phyloP scores from a whole-genome alignment of 2,329 filamentous ascomycete genomes.

The Venturia asperata region DNA sequence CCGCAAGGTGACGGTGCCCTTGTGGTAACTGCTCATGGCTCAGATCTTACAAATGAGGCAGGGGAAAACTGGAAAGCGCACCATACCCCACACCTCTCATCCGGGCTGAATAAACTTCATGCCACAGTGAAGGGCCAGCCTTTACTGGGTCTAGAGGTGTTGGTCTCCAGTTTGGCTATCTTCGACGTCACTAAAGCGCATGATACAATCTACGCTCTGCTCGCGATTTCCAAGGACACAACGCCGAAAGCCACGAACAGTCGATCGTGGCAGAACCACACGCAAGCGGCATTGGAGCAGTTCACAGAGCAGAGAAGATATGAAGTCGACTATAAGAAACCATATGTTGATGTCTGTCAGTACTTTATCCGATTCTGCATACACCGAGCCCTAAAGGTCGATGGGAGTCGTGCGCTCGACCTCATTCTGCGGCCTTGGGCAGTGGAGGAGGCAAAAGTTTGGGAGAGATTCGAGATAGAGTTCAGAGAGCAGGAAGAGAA shows the following conservation, averaged over 20 bases:
- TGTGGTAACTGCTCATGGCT: background rate
- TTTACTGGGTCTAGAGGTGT: conserved; percentile 31
- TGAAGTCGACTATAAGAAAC: conserved; percentile 29
- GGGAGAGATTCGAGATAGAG: conserved; percentile 3
- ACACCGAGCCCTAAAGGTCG: conserved; percentile 4
- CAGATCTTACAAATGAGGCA: background rate
- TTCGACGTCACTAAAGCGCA: conserved; percentile 29
- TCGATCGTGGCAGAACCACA: conserved; percentile 1
- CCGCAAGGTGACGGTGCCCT: background rate
- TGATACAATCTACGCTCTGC: conserved; percentile 31
- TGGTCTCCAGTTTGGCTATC: conserved; percentile 30
- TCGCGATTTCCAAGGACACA: conserved; percentile 33
- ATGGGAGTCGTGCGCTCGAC: conserved; percentile 30
- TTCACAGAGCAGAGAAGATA: conserved; percentile 27
- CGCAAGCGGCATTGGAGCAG: conserved; percentile 19
- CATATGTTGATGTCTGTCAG: conserved; percentile 30
- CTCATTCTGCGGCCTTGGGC: conserved; percentile 38
- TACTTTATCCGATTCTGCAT: conserved; percentile 34
- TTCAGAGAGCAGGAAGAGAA: background rate
- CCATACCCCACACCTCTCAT: background rate
- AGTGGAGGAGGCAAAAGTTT: background rate
- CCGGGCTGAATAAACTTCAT: background rate
- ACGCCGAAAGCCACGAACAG: conserved; percentile 21
- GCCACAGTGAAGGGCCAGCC: conserved; percentile 1
- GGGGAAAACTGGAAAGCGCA: background rate